phyloP scores from a whole-genome alignment of 257 asterid genomes.

The Lantana camara region DNA sequence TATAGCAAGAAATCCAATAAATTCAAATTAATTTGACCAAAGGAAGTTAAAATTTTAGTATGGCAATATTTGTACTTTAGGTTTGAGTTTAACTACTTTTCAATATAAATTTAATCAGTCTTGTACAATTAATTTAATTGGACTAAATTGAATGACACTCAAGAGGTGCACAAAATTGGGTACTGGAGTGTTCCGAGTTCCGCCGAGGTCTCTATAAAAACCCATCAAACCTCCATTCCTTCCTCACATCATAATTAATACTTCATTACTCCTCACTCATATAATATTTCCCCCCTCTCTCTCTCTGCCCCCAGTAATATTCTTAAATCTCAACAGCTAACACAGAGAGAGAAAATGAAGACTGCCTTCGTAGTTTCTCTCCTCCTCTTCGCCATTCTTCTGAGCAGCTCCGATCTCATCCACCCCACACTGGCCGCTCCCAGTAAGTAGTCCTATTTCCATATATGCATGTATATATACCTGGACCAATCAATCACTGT shows the following conservation, averaged over 20 bases:
- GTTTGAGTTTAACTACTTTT: too few species aligned
- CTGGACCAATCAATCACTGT: neutral
- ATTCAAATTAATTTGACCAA: too few species aligned
- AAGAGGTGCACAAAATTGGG: too few species aligned
- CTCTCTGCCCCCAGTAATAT: neutral
- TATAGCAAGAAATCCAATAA: too few species aligned
- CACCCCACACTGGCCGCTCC: slow-evolving; percentile 37
- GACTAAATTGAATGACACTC: too few species aligned
- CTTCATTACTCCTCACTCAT: neutral
- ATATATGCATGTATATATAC: neutral
- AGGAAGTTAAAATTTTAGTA: too few species aligned
- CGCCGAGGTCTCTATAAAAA: slow-evolving; percentile 27
- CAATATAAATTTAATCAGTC: too few species aligned
- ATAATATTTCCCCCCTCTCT: neutral
- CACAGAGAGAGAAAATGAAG: slow-evolving; percentile 33
- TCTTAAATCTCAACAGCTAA: too few species aligned
- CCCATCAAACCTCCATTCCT: neutral
- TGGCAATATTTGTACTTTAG: too few species aligned
- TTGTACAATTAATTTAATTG: too few species aligned
- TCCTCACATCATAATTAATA: neutral
- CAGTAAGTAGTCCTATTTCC: slow-evolving; percentile 33
- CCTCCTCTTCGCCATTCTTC: slow-evolving; percentile 38
- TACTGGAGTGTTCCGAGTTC: too few species aligned
- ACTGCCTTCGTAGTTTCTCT: slow-evolving; percentile 31
- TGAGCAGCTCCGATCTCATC: slow-evolving; percentile 36